These are phyloP conservation scores for Fusarium odoratissimum DNA, from an alignment of 2,329 filamentous ascomycete species.

Conservation along the genomic window DNA sequence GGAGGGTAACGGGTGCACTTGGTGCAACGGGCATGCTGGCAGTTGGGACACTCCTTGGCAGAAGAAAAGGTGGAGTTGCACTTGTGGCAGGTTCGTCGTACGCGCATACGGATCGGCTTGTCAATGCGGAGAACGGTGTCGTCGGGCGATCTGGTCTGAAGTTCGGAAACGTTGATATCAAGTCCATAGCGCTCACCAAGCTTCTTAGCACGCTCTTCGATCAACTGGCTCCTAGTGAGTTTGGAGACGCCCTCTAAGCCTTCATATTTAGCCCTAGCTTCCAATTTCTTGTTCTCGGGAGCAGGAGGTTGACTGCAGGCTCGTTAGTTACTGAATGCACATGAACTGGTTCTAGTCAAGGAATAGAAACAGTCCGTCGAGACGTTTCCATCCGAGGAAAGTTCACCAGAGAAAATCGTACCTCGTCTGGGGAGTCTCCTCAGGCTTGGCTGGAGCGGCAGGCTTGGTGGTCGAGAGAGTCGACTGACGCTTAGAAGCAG, in stretches of 20 bases:
- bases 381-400: not conserved
- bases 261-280: constrained; percentile 47
- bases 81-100: constrained; percentile 83
- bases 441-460: constrained; percentile 34
- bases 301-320: constrained; percentile 30
- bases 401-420: constrained; percentile 30
- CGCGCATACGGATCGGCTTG: constrained; percentile 81
- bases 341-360: not conserved
- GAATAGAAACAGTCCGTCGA: not conserved
- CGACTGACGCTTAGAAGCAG: constrained; percentile 45
- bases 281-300: constrained; percentile 36
- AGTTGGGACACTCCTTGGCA: constrained; percentile 79
- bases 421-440: constrained; percentile 43
- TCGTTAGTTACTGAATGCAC: constrained; percentile 13
- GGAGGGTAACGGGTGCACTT: constrained; percentile 81
- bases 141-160: constrained; percentile 60
- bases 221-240: constrained; percentile 62
- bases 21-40: constrained; percentile 83
- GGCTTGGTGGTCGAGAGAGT: constrained; percentile 36
- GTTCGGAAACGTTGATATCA: constrained; percentile 65
- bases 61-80: constrained; percentile 80
- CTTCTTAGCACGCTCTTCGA: constrained; percentile 67
- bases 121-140: constrained; percentile 73
- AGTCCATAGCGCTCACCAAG: constrained; percentile 67
- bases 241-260: constrained; percentile 50